These are phyloP conservation scores for Cystofilobasidium ferigula DNA, from an alignment of 768 basidiomycete genomes.

Conservation along the genomic window DNA sequence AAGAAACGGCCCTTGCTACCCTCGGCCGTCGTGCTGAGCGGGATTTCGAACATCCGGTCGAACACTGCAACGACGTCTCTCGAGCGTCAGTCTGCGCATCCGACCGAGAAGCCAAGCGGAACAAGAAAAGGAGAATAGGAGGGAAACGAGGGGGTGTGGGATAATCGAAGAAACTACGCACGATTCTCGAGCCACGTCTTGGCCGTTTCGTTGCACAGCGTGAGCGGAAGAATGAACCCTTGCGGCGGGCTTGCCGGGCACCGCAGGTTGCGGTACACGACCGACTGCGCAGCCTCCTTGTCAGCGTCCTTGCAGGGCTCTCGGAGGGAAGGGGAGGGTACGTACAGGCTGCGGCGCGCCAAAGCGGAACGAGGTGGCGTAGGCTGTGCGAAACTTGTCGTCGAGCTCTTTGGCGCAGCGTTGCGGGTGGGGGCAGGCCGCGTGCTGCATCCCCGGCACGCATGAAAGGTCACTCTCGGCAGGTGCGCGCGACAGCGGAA, in stretches of 20 bases:
- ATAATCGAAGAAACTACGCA: not conserved
- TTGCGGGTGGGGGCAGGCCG: slow-evolving; percentile 4
- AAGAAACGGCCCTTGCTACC: not conserved
- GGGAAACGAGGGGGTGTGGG: not conserved
- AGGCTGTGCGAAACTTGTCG: not conserved
- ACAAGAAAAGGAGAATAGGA: not conserved
- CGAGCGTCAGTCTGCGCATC: not conserved
- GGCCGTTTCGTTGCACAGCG: slow-evolving; percentile 4
- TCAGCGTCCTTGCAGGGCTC: too few relatives aligned
- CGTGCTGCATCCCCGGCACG: too few relatives aligned
- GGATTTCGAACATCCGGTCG: slow-evolving; percentile 12
- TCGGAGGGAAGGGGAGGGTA: not conserved
- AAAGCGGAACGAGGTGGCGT: not conserved
- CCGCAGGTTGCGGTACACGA: not conserved
- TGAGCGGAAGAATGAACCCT: not conserved
- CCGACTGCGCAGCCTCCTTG: not conserved
- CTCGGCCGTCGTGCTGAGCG: not conserved
- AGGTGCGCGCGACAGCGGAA: not conserved
- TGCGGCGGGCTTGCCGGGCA: not conserved
- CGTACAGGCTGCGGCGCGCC: slow-evolving; percentile 10
- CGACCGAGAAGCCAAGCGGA: not conserved
- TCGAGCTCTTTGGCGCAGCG: slow-evolving; percentile 6
- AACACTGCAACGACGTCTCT: not conserved
- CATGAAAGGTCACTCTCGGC: not conserved
- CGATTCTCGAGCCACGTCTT: not conserved